Base-by-base conservation (phyloP, 106 monocot species). In the Allium cepa region DNA sequence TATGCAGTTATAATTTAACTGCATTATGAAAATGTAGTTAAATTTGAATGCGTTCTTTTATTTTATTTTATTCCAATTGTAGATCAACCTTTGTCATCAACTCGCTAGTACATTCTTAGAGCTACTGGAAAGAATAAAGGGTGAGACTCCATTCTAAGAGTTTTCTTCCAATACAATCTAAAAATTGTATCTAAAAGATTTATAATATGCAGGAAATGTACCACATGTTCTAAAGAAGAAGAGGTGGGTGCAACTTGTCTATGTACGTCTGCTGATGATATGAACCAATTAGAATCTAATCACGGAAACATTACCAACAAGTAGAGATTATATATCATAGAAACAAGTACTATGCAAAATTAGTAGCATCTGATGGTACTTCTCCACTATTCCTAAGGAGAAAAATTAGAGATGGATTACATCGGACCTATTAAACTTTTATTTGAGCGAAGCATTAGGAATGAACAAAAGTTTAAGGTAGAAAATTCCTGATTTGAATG, bases 261-360 rank as follows among this genome's bases (percentile, higher is more conserved):
- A 8, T 69, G 68, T 56, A 69, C 45, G 11, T n/a, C 36, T 9
- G 68, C 56, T n/a, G 45, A 69, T 10, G 68, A 69, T 12, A 16
- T 69, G 9, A 13, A 56, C 46, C 68, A 56, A n/a, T 45, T 13
- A 26, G 9, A 2, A 6, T 88, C 79, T 57, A 61, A 82, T 47
- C 62, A 67, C 26, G 57, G 50, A 27, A 64, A 85, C 53, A 57
- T 75, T 85, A 82, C 74, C 88, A 88, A 46, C 81, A 77, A 49
- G 50, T 88, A 27, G 74, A 85, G 75, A 72, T 88, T 52, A 26
- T 72, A 10, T 17, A n/a, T 15, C 36, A 53, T 26, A 47, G 57
- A 8, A 56, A 69, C 4, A 49, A 26, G 13, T 80, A 80, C 59
- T 65, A 57, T 27, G 80, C 84, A 12, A 66, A 52, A 58, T 69